A percentile compares a stretch with the other conserved stretches of the same genome.
Evolutionary conservation across 2,329 filamentous ascomycete species (phyloP).

Genomic region (Penicillium sp.): DNA sequence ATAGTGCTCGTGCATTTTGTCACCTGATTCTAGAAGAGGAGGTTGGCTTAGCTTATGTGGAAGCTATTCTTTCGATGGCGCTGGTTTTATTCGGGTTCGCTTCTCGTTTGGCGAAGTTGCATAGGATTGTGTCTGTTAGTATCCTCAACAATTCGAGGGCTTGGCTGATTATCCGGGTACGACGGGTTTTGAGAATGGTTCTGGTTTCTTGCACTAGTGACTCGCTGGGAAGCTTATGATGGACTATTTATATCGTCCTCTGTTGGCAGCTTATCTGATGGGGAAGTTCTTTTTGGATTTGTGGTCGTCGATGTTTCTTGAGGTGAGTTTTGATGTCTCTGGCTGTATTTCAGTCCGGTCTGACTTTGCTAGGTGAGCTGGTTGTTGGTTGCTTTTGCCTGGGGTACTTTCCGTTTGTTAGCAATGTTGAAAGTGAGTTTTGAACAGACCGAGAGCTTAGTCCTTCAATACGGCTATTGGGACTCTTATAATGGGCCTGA

Average conservation of each 20-base stretch:
- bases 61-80: background rate
- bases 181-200: background rate
- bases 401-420: conserved; percentile 1
- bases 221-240: background rate
- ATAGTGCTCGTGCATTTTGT: no score
- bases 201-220: background rate
- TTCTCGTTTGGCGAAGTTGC: conserved; percentile 4
- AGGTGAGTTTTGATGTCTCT: background rate
- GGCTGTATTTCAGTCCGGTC: background rate
- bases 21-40: no score
- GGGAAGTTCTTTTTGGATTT: background rate
- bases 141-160: background rate
- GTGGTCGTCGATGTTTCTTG: conserved; percentile 4
- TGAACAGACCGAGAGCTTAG: background rate
- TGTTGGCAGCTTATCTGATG: background rate
- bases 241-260: background rate
- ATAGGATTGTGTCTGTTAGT: conserved; percentile 4
- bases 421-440: background rate
- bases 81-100: conserved; percentile 2
- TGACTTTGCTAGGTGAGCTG: background rate
- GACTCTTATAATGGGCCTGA: no score
- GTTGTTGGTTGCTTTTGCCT: conserved; percentile 10
- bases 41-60: background rate
- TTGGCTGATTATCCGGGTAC: background rate
- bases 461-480: no score